phyloP scores from a whole-genome alignment of 2,329 filamentous ascomycete genomes.

The Alternaria brassicicola region DNA sequence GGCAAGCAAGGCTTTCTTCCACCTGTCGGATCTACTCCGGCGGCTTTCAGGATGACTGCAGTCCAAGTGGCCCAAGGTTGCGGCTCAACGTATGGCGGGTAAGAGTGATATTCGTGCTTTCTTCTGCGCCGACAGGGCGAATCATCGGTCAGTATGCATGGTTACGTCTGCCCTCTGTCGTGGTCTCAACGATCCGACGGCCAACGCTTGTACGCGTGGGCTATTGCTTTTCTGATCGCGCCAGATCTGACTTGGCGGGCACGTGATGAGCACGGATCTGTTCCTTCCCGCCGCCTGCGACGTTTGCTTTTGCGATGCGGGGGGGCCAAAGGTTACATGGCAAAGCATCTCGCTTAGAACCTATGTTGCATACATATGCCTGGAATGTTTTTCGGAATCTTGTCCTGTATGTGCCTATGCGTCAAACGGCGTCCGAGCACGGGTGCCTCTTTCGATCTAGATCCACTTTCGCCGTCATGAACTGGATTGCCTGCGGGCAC shows the following conservation, averaged over 20 bases:
- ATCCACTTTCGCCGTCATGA: neutral
- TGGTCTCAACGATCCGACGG: neutral
- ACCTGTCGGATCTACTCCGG: constrained; percentile 11
- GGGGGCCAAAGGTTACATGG: neutral
- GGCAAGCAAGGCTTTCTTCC: constrained; percentile 2
- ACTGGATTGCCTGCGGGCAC: neutral
- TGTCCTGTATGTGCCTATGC: neutral
- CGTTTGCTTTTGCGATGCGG: constrained; percentile 2
- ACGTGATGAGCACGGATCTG: neutral
- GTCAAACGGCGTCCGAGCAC: constrained; percentile 1
- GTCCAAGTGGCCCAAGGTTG: neutral
- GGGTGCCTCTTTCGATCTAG: constrained; percentile 1
- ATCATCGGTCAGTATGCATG: constrained; percentile 1
- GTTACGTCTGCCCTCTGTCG: neutral
- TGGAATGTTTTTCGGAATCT: neutral
- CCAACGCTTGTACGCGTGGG: neutral
- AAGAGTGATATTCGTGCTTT: neutral
- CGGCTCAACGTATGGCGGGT: constrained; percentile 6
- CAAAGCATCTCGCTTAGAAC: neutral
- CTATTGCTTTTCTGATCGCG: neutral
- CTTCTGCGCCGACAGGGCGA: constrained; percentile 3
- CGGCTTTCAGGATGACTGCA: neutral
- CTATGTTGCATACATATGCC: neutral
- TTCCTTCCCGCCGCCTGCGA: neutral
- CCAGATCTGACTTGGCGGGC: neutral